These are phyloP conservation scores for Hippophae rhamnoides DNA, from an alignment of 306 rosid species.

Conservation along the genomic window DNA sequence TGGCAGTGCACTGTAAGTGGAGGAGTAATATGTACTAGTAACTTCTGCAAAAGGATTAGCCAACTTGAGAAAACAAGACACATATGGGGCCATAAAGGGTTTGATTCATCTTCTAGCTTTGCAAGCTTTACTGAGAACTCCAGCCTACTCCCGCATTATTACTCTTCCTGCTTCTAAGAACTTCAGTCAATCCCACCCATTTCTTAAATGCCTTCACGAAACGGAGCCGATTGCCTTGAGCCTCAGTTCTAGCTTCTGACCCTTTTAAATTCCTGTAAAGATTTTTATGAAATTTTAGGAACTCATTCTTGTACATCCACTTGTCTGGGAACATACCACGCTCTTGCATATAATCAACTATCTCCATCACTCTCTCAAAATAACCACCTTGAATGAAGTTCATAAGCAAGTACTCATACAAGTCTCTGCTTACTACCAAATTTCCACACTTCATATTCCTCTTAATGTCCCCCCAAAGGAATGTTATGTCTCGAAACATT, in stretches of 20 bases:
- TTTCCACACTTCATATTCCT: conserved; percentile 39
- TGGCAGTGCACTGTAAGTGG: too few relatives aligned
- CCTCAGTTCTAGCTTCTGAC: conserved; percentile 61
- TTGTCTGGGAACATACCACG: conserved; percentile 50
- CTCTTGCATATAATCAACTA: conserved; percentile 48
- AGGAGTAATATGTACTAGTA: too few relatives aligned
- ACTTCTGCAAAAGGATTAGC: too few relatives aligned
- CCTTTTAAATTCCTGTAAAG: conserved; percentile 63
- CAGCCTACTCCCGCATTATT: too few relatives aligned
- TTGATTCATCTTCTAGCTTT: too few relatives aligned
- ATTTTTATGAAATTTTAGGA: conserved; percentile 60
- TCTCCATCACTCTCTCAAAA: conserved; percentile 93
- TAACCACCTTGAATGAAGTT: conserved; percentile 73
- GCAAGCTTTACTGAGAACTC: too few relatives aligned
- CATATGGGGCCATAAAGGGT: too few relatives aligned
- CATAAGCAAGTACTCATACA: conserved; percentile 56
- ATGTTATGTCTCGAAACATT: conserved; percentile 59
- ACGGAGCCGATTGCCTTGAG: conserved; percentile 59
- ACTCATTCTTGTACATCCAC: conserved; percentile 65
- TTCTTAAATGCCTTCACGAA: conserved; percentile 59
- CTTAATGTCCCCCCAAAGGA: conserved; percentile 88
- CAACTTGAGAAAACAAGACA: too few relatives aligned
- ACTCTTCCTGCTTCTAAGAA: background rate
- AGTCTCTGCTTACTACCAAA: conserved; percentile 41
- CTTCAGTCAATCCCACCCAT: conserved; percentile 45